These are phyloP conservation scores for Glycine soja DNA, from an alignment of 306 rosid species.

Conservation along the genomic window DNA sequence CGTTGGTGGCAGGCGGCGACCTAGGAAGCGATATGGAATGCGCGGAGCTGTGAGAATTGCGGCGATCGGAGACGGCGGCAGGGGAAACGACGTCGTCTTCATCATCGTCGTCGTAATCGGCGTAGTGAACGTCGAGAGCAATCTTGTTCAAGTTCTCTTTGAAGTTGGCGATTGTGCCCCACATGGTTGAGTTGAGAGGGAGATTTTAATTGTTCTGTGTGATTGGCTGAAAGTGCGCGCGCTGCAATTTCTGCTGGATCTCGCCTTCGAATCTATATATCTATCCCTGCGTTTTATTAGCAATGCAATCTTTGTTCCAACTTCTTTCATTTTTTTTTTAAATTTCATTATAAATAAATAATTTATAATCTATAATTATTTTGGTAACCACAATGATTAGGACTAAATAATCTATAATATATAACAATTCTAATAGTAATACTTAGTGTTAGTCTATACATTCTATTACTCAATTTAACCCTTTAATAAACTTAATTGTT, in stretches of 20 bases:
- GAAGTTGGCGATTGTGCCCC: conserved; percentile 83
- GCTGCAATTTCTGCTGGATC: conserved; percentile 46
- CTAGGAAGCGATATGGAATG: conserved; percentile 59
- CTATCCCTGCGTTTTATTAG: conserved; percentile 24
- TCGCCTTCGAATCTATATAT: conserved; percentile 30
- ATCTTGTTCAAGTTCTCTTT: conserved; percentile 90
- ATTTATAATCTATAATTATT: no score
- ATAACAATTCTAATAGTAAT: no score
- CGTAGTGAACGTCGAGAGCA: conserved; percentile 84
- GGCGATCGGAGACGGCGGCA: conserved; percentile 71
- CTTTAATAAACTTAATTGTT: no score
- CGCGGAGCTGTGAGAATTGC: conserved; percentile 68
- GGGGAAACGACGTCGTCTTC: conserved; percentile 45
- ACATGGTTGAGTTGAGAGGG: conserved; percentile 52
- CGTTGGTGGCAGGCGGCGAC: conserved; percentile 62
- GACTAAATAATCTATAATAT: no score
- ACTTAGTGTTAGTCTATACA: no score
- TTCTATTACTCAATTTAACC: no score
- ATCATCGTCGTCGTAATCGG: conserved; percentile 58
- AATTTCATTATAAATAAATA: background rate
- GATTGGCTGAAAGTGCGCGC: conserved; percentile 28
- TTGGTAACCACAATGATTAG: no score
- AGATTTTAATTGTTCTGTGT: no score
- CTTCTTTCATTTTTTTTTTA: background rate
- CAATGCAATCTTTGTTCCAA: background rate